Percentiles rank a stretch among this genome's conserved stretches.
Conservation (phyloP, 768 basidiomycete genomes). For the Russula sp. region DNA sequence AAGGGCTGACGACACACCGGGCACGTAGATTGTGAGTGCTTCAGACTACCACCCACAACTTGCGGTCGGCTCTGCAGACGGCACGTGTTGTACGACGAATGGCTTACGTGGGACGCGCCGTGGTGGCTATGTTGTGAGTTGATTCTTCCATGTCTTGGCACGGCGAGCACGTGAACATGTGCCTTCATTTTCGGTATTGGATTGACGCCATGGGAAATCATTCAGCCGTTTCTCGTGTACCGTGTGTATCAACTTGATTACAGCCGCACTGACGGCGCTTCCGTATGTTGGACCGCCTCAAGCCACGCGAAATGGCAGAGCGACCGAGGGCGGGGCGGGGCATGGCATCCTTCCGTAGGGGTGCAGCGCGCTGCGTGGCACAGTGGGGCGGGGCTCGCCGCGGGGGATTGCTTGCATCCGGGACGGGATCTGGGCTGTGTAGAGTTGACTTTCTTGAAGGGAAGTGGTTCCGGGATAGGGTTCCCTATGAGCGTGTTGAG, state of each 20-base stretch:
- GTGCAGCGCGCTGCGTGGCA: conserved; percentile 85
- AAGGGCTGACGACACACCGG: not conserved
- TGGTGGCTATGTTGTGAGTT: conserved; percentile 67
- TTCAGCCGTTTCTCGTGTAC: conserved; percentile 71
- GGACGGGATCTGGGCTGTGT: conserved; percentile 81
- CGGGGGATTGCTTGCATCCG: conserved; percentile 67
- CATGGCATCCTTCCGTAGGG: conserved; percentile 77
- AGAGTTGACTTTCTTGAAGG: conserved; percentile 79
- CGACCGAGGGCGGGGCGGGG: conserved; percentile 46
- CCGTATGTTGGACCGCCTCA: conserved; percentile 84
- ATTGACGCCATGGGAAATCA: not conserved
- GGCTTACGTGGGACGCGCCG: conserved; percentile 62
- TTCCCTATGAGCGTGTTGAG: conserved; percentile 64
- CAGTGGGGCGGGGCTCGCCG: conserved; percentile 60
- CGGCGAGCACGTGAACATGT: not conserved
- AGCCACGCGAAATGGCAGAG: conserved; percentile 63
- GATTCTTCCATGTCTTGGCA: not conserved
- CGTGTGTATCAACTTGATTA: conserved; percentile 88
- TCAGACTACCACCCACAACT: conserved; percentile 90
- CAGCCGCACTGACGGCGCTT: conserved; percentile 68
- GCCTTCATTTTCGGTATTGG: not conserved
- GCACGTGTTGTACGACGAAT: conserved; percentile 73
- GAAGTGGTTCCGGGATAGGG: conserved; percentile 62
- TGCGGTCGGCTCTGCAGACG: conserved; percentile 80
- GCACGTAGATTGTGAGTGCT: conserved; percentile 56